phyloP scores from a whole-genome alignment of 2,329 filamentous ascomycete species.

The Neofusicoccum cordaticola region DNA sequence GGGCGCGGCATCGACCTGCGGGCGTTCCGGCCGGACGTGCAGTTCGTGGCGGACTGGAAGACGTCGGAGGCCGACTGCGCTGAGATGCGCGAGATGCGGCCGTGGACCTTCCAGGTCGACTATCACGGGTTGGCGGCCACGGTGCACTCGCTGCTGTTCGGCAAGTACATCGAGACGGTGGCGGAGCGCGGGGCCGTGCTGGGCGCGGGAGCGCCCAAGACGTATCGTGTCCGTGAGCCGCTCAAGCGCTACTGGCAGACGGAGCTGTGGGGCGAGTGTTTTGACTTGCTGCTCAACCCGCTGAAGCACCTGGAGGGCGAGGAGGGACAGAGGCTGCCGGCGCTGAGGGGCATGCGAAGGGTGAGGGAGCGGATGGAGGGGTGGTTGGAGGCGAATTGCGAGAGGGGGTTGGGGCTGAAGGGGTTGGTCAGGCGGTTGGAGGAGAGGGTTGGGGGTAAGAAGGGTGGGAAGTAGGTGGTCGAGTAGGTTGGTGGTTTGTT shows the following conservation, averaged over 20 bases:
- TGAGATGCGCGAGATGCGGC: conserved; percentile 89
- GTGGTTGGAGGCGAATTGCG: conserved; percentile 78
- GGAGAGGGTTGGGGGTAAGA: conserved; percentile 48
- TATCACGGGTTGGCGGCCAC: conserved; percentile 90
- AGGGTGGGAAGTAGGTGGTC: conserved; percentile 27
- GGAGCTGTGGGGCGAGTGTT: conserved; percentile 80
- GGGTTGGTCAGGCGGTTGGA: conserved; percentile 62
- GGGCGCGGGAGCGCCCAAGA: conserved; percentile 59
- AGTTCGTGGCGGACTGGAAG: conserved; percentile 96
- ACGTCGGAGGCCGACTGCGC: conserved; percentile 83
- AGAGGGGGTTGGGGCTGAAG: conserved; percentile 66
- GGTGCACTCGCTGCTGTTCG: conserved; percentile 85
- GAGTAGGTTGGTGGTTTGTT: neutral
- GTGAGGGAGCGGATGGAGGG: conserved; percentile 77
- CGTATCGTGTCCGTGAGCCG: conserved; percentile 75
- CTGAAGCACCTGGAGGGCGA: conserved; percentile 53
- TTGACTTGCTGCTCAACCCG: conserved; percentile 85
- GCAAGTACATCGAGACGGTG: conserved; percentile 85
- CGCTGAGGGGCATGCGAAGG: conserved; percentile 65
- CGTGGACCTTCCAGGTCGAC: conserved; percentile 98
- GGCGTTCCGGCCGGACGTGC: conserved; percentile 70
- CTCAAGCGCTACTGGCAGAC: conserved; percentile 97
- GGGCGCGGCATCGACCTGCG: conserved; percentile 93
- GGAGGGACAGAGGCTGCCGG: conserved; percentile 66
- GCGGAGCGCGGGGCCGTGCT: conserved; percentile 43